phyloP scores from a whole-genome alignment of 257 asterid genomes.

The Primulina eburnea region DNA sequence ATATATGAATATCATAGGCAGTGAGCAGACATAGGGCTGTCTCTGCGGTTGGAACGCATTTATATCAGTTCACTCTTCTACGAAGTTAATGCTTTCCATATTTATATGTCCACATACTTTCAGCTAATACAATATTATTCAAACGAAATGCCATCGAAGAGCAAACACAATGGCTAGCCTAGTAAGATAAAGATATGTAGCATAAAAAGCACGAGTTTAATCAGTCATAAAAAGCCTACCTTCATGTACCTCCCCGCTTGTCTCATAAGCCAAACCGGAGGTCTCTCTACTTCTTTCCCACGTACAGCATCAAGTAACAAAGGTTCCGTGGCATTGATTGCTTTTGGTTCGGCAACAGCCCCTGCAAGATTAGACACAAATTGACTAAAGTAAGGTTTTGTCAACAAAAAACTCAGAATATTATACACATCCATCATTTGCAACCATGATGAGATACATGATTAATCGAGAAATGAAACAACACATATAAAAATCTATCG shows the following conservation, averaged over 20 bases:
- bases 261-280: slow-evolving; percentile 99
- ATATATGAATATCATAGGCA: background rate
- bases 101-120: too few relatives aligned
- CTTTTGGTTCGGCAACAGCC: slow-evolving; percentile 80
- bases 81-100: too few relatives aligned
- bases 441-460: background rate
- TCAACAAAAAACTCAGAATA: background rate
- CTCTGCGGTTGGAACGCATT: background rate
- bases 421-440: background rate
- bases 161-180: background rate
- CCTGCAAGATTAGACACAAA: slow-evolving; percentile 36
- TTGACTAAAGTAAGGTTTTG: slow-evolving; percentile 10
- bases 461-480: background rate
- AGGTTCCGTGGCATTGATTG: slow-evolving; percentile 71
- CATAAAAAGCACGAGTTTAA: slow-evolving; percentile 14
- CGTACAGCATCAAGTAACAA: slow-evolving; percentile 78
- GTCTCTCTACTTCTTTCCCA: slow-evolving; percentile 91
- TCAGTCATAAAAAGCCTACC: slow-evolving; percentile 69
- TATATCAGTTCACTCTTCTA: too few relatives aligned
- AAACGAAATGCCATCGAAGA: slow-evolving; percentile 1
- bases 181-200: background rate
- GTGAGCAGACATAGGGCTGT: background rate
- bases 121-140: background rate
- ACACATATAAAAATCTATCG: background rate
- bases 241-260: slow-evolving; percentile 99